These are phyloP conservation scores for Trebouxia sp. DNA, from an alignment of 139 green algal genomes.

Conservation along the genomic window DNA sequence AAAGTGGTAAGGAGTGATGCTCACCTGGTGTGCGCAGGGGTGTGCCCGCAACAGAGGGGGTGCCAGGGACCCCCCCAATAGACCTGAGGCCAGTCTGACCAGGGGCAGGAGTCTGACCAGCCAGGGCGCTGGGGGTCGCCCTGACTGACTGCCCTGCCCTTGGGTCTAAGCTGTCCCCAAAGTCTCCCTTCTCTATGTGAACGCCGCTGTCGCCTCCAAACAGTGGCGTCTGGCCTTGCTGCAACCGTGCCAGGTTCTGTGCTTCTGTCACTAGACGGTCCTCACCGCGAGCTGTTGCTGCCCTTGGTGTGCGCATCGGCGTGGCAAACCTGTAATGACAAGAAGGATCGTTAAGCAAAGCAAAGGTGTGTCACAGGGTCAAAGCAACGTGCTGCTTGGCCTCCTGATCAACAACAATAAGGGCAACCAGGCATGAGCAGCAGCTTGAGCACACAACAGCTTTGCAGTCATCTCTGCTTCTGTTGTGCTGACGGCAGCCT, in stretches of 20 bases:
- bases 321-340: constrained; percentile 58
- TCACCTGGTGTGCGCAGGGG: constrained; percentile 23
- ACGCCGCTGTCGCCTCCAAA: constrained; percentile 82
- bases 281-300: constrained; percentile 30
- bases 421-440: no score
- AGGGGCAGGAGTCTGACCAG: constrained; percentile 32
- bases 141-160: constrained; percentile 15
- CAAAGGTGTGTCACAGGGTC: background rate
- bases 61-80: constrained; percentile 40
- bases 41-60: constrained; percentile 21
- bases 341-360: background rate
- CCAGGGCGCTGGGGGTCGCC: constrained; percentile 37
- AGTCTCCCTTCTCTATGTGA: constrained; percentile 74
- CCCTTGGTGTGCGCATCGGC: constrained; percentile 76
- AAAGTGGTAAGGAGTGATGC: no score
- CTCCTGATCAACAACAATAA: background rate
- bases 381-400: background rate
- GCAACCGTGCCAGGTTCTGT: constrained; percentile 78
- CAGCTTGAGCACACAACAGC: no score
- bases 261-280: constrained; percentile 88
- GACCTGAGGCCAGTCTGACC: constrained; percentile 27
- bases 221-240: constrained; percentile 83
- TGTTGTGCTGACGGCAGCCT: no score
- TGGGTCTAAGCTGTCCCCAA: constrained; percentile 66
- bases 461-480: no score